Conservation (phyloP, 2,329 filamentous ascomycete genomes). For the Lasiodiplodia sp. region DNA sequence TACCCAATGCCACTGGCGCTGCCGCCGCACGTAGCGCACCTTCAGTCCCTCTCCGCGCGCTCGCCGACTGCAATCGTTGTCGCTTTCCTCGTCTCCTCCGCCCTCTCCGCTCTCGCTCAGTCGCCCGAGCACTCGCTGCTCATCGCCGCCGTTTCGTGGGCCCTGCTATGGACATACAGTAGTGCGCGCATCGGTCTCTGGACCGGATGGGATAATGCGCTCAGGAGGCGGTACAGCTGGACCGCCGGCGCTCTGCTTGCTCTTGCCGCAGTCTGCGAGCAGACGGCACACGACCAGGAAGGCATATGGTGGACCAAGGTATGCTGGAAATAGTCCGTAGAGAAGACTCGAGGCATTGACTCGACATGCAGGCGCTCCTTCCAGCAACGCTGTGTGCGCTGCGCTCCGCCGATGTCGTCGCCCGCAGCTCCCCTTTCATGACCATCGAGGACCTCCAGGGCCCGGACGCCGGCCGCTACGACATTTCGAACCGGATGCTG, state of each 20-base stretch:
- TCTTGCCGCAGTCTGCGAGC: slow-evolving; percentile 52
- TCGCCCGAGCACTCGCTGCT: slow-evolving; percentile 48
- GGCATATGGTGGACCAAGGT: slow-evolving; percentile 57
- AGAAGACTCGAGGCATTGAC: slow-evolving; percentile 22
- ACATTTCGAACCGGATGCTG: slow-evolving; percentile 12
- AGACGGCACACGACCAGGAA: slow-evolving; percentile 51
- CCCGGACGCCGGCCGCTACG: slow-evolving; percentile 21
- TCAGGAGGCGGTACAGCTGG: slow-evolving; percentile 44
- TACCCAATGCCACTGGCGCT: slow-evolving; percentile 31
- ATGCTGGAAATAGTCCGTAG: neutral
- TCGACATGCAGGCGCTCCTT: slow-evolving; percentile 41
- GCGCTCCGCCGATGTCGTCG: slow-evolving; percentile 34
- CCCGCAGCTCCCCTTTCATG: slow-evolving; percentile 37
- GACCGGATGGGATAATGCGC: slow-evolving; percentile 38
- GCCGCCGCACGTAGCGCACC: slow-evolving; percentile 30
- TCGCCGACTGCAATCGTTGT: slow-evolving; percentile 19
- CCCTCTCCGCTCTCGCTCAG: slow-evolving; percentile 18
- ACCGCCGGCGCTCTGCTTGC: slow-evolving; percentile 51
- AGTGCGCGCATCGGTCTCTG: slow-evolving; percentile 43
- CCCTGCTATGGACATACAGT: slow-evolving; percentile 46
- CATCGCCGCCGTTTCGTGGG: slow-evolving; percentile 53
- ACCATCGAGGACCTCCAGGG: slow-evolving; percentile 36
- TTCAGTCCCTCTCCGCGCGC: slow-evolving; percentile 26
- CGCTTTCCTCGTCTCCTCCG: slow-evolving; percentile 25
- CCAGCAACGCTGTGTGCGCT: slow-evolving; percentile 43